Percentiles rank a stretch among this genome's conserved stretches.
These are phyloP conservation scores for Anaeromyces robustus DNA, from an alignment of 192 early-diverging fungal genomes.

Conservation along the genomic window DNA sequence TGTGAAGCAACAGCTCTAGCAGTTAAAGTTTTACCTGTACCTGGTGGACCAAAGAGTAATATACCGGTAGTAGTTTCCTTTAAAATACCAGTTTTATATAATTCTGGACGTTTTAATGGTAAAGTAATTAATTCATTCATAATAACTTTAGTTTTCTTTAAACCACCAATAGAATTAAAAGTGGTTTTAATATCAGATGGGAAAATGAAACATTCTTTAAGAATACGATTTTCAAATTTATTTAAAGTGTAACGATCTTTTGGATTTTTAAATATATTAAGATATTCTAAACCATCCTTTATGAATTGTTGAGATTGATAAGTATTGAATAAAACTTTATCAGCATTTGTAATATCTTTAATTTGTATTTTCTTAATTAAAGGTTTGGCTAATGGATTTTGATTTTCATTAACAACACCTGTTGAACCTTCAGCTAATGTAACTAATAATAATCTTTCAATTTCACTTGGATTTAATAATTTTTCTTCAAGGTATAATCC, in stretches of 20 bases:
- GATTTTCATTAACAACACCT: no score
- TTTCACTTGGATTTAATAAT: neutral
- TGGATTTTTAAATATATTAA: neutral
- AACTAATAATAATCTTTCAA: neutral
- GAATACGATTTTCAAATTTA: slow-evolving; percentile 2
- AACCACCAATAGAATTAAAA: slow-evolving; percentile 3
- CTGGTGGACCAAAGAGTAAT: slow-evolving; percentile 72
- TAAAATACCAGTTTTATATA: slow-evolving; percentile 58
- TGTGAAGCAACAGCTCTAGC: slow-evolving; percentile 75
- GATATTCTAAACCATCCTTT: neutral
- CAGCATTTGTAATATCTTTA: neutral
- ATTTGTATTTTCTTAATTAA: neutral
- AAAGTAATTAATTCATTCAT: slow-evolving; percentile 74
- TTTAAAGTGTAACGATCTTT: neutral
- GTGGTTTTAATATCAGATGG: neutral
- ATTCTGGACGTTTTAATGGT: slow-evolving; percentile 58
- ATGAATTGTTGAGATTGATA: neutral
- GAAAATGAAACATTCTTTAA: slow-evolving; percentile 2
- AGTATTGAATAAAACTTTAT: neutral
- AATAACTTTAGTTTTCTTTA: slow-evolving; percentile 54
- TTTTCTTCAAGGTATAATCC: neutral
- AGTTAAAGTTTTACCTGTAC: slow-evolving; percentile 74
- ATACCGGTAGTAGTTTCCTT: slow-evolving; percentile 34
- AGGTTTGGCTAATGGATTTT: neutral
- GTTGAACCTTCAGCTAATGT: neutral